Evolutionary conservation across 805 yeast genomes (phyloP).

Genomic region (Wickerhamomyces chaumierensis): DNA sequence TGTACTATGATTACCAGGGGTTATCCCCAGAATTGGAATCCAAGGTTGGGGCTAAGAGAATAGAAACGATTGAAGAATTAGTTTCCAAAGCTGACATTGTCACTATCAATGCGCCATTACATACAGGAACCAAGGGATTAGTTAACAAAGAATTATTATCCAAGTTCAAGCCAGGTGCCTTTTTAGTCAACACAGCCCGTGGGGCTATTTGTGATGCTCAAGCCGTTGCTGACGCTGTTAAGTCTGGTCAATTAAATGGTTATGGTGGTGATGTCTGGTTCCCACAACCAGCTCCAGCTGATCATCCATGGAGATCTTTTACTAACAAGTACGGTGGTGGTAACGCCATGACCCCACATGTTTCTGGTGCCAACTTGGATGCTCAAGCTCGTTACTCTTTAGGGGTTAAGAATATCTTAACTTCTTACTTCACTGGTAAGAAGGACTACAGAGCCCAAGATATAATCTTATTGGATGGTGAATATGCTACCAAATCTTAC

Average conservation of each 20-base stretch:
- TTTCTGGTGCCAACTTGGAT: constrained; percentile 70
- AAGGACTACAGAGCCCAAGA: constrained; percentile 68
- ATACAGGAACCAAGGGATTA: constrained; percentile 55
- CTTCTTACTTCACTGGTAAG: constrained; percentile 49
- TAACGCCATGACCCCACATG: constrained; percentile 79
- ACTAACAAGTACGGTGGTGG: constrained; percentile 58
- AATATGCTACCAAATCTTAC: constrained; percentile 64
- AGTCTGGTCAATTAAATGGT: constrained; percentile 59
- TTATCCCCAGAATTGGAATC: constrained; percentile 47
- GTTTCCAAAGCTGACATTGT: constrained; percentile 61
- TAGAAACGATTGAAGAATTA: constrained; percentile 50
- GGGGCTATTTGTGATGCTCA: constrained; percentile 69
- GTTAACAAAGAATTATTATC: constrained; percentile 55
- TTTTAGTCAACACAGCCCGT: constrained; percentile 70
- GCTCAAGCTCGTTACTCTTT: constrained; percentile 67
- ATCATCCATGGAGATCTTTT: constrained; percentile 72
- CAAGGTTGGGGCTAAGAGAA: constrained; percentile 49
- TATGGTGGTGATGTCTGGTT: constrained; percentile 84
- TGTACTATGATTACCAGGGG: constrained; percentile 67
- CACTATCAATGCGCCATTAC: constrained; percentile 69
- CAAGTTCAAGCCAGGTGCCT: constrained; percentile 63
- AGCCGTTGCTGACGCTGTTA: constrained; percentile 67
- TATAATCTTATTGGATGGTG: constrained; percentile 58
- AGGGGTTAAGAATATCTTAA: constrained; percentile 58
- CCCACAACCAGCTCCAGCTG: constrained; percentile 74